Conservation (phyloP, 352 stramenopile species). For the Phytopythium boreale region DNA sequence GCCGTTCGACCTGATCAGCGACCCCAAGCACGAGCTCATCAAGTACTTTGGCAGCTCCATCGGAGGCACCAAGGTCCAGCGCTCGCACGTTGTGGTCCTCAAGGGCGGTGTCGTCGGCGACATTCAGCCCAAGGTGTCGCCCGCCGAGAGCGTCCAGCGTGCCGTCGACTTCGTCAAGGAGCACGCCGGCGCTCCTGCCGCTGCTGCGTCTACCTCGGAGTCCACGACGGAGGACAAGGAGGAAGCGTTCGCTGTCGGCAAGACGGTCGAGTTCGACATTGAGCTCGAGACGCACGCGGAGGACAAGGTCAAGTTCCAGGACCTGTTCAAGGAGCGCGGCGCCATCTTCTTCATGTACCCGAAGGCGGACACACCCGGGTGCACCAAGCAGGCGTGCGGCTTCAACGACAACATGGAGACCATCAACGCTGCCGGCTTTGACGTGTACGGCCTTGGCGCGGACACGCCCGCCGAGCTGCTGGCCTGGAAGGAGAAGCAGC, state of each 20-base stretch:
- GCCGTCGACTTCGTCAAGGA: conserved; percentile 72
- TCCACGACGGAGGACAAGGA: conserved; percentile 4
- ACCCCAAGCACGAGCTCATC: conserved; percentile 80
- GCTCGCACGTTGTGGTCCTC: conserved; percentile 82
- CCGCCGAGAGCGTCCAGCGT: conserved; percentile 67
- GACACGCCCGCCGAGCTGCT: conserved; percentile 67
- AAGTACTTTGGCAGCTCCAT: conserved; percentile 86
- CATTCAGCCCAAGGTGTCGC: conserved; percentile 75
- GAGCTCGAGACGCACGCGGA: conserved; percentile 69
- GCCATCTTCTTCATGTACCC: conserved; percentile 90
- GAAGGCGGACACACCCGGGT: conserved; percentile 81
- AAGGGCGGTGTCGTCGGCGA: conserved; percentile 79
- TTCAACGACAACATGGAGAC: conserved; percentile 82
- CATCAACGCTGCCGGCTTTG: conserved; percentile 72
- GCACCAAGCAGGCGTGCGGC: conserved; percentile 78
- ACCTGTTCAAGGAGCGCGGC: conserved; percentile 68
- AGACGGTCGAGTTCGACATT: conserved; percentile 48
- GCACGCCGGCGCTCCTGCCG: conserved; percentile 16
- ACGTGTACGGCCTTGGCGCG: conserved; percentile 77
- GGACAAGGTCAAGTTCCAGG: conserved; percentile 56
- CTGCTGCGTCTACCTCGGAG: conserved; percentile 2
- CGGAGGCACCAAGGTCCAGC: conserved; percentile 72
- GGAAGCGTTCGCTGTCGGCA: conserved; percentile 36
- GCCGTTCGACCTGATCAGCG: conserved; percentile 78
- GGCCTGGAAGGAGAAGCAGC: conserved; percentile 78